These are phyloP conservation scores for Agrocybe chaxingu DNA, from an alignment of 768 basidiomycete genomes.

Conservation along the genomic window DNA sequence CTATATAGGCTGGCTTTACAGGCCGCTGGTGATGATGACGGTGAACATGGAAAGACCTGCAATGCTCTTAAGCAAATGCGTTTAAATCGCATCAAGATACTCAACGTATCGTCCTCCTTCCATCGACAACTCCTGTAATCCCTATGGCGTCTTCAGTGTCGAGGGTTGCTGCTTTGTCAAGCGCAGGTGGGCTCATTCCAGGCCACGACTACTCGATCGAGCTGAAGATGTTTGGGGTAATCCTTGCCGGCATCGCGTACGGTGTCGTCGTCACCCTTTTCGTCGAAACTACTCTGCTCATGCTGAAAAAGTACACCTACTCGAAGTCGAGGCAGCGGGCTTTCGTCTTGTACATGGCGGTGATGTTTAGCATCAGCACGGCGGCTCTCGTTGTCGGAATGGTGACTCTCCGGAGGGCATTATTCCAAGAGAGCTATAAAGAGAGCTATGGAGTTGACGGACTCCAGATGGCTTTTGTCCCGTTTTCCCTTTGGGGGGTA, in stretches of 20 bases:
- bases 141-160: not conserved
- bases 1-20: too few species aligned
- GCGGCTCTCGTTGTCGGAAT: constrained; percentile 7
- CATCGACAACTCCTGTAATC: too few species aligned
- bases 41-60: too few species aligned
- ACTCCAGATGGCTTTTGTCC: constrained; percentile 7
- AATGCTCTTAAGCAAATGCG: too few species aligned
- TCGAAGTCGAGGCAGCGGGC: not conserved
- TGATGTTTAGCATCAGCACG: constrained; percentile 11
- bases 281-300: not conserved
- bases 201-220: constrained; percentile 2
- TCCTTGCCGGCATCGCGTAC: constrained; percentile 12
- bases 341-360: constrained; percentile 5
- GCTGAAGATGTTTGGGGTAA: constrained; percentile 10
- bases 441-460: constrained; percentile 3
- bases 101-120: too few species aligned
- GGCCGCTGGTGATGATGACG: too few species aligned
- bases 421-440: not conserved
- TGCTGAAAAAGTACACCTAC: not conserved
- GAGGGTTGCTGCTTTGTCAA: not conserved
- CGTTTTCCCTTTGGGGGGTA: constrained; percentile 12
- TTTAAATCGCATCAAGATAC: too few species aligned
- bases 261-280: constrained; percentile 8
- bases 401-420: not conserved
- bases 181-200: not conserved